Evolutionary conservation across 371 early-diverging fungal genomes (phyloP).

Genomic region (Apophysomyces elegans): DNA sequence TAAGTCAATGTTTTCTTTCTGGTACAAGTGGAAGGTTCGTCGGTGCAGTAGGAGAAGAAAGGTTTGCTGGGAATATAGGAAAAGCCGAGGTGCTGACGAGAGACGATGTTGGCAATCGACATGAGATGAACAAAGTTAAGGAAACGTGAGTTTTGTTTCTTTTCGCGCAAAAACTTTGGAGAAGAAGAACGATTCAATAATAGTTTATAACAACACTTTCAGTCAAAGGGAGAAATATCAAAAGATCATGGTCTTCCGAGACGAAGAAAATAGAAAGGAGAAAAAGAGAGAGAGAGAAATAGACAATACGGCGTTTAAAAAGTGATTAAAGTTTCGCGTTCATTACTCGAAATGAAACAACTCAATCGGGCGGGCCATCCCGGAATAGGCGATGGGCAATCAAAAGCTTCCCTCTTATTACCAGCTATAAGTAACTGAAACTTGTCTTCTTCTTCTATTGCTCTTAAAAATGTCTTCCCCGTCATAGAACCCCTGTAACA

Average conservation of each 20-base stretch:
- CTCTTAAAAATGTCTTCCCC: too few species aligned
- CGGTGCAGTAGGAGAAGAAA: constrained; percentile 39
- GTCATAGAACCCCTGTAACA: too few species aligned
- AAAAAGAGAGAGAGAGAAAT: background rate
- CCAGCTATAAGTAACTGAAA: too few species aligned
- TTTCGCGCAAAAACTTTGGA: background rate
- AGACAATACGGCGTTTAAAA: too few species aligned
- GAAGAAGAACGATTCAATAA: background rate
- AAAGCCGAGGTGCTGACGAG: constrained; percentile 24
- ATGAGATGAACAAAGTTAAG: constrained; percentile 11
- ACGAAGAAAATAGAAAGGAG: background rate
- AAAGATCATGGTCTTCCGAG: constrained; percentile 1
- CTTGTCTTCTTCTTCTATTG: too few species aligned
- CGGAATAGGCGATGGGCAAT: too few species aligned
- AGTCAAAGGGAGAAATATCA: background rate
- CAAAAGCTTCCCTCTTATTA: too few species aligned
- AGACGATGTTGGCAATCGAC: constrained; percentile 25
- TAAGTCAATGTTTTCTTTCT: constrained; percentile 25
- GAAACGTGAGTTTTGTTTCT: background rate
- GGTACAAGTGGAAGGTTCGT: constrained; percentile 40
- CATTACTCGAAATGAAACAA: too few species aligned
- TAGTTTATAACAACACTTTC: background rate
- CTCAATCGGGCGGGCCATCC: too few species aligned
- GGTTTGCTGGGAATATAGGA: constrained; percentile 21
- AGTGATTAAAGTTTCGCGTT: too few species aligned